phyloP scores from a whole-genome alignment of 2,329 filamentous ascomycete species.

The Colletotrichum agaves region DNA sequence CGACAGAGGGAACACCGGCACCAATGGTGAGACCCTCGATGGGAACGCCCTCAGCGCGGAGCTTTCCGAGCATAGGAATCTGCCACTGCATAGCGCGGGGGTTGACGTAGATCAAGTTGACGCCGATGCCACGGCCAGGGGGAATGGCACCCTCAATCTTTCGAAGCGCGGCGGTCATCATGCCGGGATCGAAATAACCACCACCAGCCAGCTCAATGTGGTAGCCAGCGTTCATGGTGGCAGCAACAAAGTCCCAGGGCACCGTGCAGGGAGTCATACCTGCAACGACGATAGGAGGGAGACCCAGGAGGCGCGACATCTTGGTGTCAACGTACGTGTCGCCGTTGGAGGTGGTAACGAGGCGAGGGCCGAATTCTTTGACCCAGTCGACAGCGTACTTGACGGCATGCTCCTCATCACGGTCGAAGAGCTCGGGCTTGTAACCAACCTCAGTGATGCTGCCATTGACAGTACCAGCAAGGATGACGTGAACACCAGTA shows the following conservation, averaged over 20 bases:
- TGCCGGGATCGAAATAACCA: slow-evolving; percentile 86
- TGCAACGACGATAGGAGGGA: slow-evolving; percentile 89
- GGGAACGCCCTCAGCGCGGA: slow-evolving; percentile 86
- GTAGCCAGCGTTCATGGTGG: slow-evolving; percentile 95
- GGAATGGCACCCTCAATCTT: slow-evolving; percentile 89
- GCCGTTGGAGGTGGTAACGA: slow-evolving; percentile 89
- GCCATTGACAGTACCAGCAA: slow-evolving; percentile 92
- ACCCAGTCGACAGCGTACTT: slow-evolving; percentile 98
- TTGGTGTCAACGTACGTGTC: slow-evolving; percentile 96
- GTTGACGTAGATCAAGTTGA: slow-evolving; percentile 93
- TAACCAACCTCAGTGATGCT: slow-evolving; percentile 93
- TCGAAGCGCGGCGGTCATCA: slow-evolving; percentile 82
- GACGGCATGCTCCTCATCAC: slow-evolving; percentile 93
- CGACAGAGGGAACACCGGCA: slow-evolving; percentile 91
- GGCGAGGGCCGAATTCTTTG: slow-evolving; percentile 92
- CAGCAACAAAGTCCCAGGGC: slow-evolving; percentile 90
- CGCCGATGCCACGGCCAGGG: slow-evolving; percentile 85
- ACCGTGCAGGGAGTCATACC: slow-evolving; percentile 95
- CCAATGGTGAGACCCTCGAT: slow-evolving; percentile 94
- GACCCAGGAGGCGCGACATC: slow-evolving; percentile 87
- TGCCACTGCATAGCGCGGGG: slow-evolving; percentile 93
- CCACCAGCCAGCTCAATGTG: slow-evolving; percentile 91
- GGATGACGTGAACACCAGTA: slow-evolving; percentile 94
- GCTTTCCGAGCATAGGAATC: slow-evolving; percentile 82
- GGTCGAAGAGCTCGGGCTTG: slow-evolving; percentile 97